phyloP scores from a whole-genome alignment of 225 moss, liverwort and hornwort species.

The Bryum argenteum region DNA sequence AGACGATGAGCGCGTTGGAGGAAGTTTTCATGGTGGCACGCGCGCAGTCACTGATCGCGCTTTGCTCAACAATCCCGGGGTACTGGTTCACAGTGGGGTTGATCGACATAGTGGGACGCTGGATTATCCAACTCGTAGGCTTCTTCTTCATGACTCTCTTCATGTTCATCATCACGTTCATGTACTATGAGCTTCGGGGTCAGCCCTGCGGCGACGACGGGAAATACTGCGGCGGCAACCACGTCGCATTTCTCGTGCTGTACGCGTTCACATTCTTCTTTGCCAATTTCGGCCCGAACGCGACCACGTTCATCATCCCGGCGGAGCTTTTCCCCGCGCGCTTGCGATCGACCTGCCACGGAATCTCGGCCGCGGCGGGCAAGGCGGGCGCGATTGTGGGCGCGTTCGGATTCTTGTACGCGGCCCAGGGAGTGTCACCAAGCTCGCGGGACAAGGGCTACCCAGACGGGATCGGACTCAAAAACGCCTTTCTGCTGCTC shows the following conservation, averaged over 20 bases:
- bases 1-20: conserved; percentile 49
- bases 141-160: conserved; percentile 70
- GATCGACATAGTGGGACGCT: conserved; percentile 55
- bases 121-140: conserved; percentile 52
- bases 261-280: conserved; percentile 68
- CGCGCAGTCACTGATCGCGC: conserved; percentile 43
- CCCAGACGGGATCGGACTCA: conserved; percentile 53
- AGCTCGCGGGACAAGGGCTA: conserved; percentile 31
- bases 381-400: conserved; percentile 60
- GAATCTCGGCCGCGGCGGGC: conserved; percentile 51
- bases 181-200: conserved; percentile 50
- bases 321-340: conserved; percentile 63
- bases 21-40: conserved; percentile 42
- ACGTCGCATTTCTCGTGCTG: conserved; percentile 45
- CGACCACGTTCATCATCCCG: conserved; percentile 64
- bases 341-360: conserved; percentile 52
- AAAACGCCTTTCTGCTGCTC: conserved; percentile 39
- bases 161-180: conserved; percentile 53
- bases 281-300: conserved; percentile 59
- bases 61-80: conserved; percentile 49
- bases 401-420: conserved; percentile 52
- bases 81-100: conserved; percentile 61
- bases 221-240: conserved; percentile 48
- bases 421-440: conserved; percentile 32
- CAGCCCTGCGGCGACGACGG: conserved; percentile 42